Percentiles rank a stretch among this genome's conserved stretches.
phyloP scores from a whole-genome alignment of 495 filamentous ascomycete species.

The Lentithecium fluviatile region DNA sequence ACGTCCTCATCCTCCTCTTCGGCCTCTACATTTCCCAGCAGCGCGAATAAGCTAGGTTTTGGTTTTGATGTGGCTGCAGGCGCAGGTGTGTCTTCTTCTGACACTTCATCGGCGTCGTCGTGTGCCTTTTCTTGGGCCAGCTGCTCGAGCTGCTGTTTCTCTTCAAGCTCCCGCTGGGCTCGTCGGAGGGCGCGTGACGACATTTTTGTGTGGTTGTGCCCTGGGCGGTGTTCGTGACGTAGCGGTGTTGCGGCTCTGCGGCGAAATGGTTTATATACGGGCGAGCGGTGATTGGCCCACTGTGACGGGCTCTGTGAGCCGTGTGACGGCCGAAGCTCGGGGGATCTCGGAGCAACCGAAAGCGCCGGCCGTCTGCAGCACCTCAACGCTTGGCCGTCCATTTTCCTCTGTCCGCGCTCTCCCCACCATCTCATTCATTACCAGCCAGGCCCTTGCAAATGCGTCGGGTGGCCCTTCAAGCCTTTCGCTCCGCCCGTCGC shows the following conservation, averaged over 20 bases:
- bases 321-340: neutral
- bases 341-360: neutral
- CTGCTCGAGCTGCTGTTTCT: conserved; percentile 58
- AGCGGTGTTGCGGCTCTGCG: neutral
- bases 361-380: no score
- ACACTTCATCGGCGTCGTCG: conserved; percentile 40
- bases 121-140: conserved; percentile 45
- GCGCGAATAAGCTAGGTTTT: conserved; percentile 30
- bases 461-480: conserved; percentile 65
- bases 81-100: conserved; percentile 31
- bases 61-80: conserved; percentile 2
- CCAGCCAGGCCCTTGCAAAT: conserved; percentile 43
- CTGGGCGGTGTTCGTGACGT: neutral
- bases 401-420: neutral
- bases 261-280: neutral
- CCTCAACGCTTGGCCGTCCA: neutral
- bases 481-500: conserved; percentile 61
- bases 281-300: conserved; percentile 7
- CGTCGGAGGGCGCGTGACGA: conserved; percentile 78
- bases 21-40: conserved; percentile 32
- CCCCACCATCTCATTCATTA: neutral
- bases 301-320: no score
- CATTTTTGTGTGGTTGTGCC: conserved; percentile 52
- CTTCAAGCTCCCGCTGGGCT: conserved; percentile 58
- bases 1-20: conserved; percentile 42